Evolutionary conservation across 2,329 filamentous ascomycete genomes (phyloP).

Genomic region (Diaporthe aspalathi): DNA sequence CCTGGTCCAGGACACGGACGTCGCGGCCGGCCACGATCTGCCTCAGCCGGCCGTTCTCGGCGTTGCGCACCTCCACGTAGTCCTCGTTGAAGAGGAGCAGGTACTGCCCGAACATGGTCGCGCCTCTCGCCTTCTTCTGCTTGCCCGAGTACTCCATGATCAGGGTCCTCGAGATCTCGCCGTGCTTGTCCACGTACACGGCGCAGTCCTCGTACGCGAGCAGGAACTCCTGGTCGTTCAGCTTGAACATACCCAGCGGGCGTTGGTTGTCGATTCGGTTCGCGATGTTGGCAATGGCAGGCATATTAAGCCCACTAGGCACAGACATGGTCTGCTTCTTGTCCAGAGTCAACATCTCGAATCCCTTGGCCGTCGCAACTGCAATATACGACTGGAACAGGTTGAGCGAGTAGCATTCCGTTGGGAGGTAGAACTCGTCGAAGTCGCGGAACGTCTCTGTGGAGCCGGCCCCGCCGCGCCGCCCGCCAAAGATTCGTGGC

Average conservation of each 20-base stretch:
- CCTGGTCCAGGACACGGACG: constrained; percentile 90
- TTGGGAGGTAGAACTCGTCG: constrained; percentile 98
- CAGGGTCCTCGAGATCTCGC: constrained; percentile 91
- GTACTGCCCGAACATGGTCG: constrained; percentile 91
- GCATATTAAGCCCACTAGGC: constrained; percentile 79
- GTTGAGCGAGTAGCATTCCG: constrained; percentile 94
- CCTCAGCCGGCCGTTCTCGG: constrained; percentile 90
- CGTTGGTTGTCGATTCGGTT: constrained; percentile 83
- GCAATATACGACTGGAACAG: constrained; percentile 95
- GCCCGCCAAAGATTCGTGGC: constrained; percentile 72
- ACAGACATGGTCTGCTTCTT: constrained; percentile 97
- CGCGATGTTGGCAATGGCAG: constrained; percentile 86
- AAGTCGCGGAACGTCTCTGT: constrained; percentile 98
- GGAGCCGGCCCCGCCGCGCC: constrained; percentile 71
- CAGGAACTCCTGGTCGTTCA: constrained; percentile 92
- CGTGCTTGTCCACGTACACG: constrained; percentile 98
- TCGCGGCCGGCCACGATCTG: constrained; percentile 95
- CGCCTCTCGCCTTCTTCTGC: constrained; percentile 79
- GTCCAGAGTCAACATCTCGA: constrained; percentile 95
- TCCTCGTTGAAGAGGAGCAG: constrained; percentile 94
- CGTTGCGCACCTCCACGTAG: constrained; percentile 97
- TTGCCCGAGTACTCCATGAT: constrained; percentile 99
- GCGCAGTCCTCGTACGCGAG: constrained; percentile 96
- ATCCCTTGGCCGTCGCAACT: constrained; percentile 89
- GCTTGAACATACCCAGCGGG: constrained; percentile 94